Percentiles rank a stretch among this genome's conserved stretches.
phyloP scores from a whole-genome alignment of 2,329 filamentous ascomycete species.

The Dryadomyces sulphureus region DNA sequence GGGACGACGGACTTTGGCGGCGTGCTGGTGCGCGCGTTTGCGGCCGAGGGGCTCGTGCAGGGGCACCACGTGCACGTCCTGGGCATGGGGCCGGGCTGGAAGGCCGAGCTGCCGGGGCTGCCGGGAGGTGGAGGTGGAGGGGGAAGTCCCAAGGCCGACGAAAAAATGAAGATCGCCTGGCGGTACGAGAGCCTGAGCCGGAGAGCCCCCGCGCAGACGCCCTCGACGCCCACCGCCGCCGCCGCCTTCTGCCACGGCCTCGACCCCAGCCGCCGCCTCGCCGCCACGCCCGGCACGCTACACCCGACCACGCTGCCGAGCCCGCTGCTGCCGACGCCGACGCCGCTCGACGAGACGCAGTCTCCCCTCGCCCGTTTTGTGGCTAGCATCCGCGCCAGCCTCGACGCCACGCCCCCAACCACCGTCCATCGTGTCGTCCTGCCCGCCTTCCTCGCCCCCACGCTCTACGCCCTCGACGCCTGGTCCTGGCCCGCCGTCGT shows the following conservation, averaged over 20 bases:
- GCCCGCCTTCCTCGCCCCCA: slow-evolving; percentile 77
- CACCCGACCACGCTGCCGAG: slow-evolving; percentile 34
- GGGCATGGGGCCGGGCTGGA: slow-evolving; percentile 67
- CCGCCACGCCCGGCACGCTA: slow-evolving; percentile 33
- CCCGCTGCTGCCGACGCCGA: slow-evolving; percentile 17
- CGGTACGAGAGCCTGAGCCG: slow-evolving; percentile 72
- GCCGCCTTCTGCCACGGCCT: slow-evolving; percentile 56
- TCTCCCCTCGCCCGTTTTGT: slow-evolving; percentile 54
- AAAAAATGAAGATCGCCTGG: slow-evolving; percentile 99
- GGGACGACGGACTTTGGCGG: slow-evolving; percentile 92
- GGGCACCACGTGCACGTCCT: slow-evolving; percentile 80
- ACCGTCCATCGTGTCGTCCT: slow-evolving; percentile 69
- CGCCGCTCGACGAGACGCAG: slow-evolving; percentile 8
- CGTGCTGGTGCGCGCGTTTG: slow-evolving; percentile 72
- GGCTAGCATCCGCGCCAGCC: slow-evolving; percentile 35
- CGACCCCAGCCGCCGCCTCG: slow-evolving; percentile 52
- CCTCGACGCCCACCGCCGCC: slow-evolving; percentile 7
- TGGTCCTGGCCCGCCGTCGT: slow-evolving; percentile 60
- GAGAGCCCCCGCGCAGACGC: too few species aligned
- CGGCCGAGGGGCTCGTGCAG: slow-evolving; percentile 83
- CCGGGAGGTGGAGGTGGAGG: too few species aligned
- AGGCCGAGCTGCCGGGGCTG: slow-evolving; percentile 66
- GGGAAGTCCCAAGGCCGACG: slow-evolving; percentile 26
- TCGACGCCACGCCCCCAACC: slow-evolving; percentile 41
- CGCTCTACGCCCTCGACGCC: slow-evolving; percentile 56